Evolutionary conservation across 441 rosid species (phyloP), one percentile per base, ranked within the genome.

Genomic region (Eruca vesicaria): DNA sequence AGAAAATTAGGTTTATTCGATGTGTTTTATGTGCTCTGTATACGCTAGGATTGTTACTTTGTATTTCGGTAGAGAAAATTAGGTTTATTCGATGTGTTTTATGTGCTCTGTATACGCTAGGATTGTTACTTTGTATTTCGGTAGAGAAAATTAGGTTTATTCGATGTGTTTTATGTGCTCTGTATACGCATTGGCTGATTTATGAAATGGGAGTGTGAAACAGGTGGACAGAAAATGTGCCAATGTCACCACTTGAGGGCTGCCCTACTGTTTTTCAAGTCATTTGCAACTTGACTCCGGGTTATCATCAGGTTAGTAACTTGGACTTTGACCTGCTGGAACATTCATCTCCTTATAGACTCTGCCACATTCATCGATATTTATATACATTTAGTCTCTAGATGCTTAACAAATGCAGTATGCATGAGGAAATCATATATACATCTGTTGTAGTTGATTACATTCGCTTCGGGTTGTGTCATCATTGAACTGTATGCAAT

Each of bases 231-330:
- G 92, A 90, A 18, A 93, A 71, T 80, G 72, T 92, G 74, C 89
- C 90, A 3, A 87, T 96, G 98, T 91, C 98, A 66, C 98, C 97
- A 9, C 78, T 88, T 70, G 99, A 94, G 81, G 98, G 95, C 8
- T 90, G 97, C 78, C 95, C 97, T 15, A 85, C 88, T 32, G 98
- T 93, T 43, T 96, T 92, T 86, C 99, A 94, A 84, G 90, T 85
- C 58, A 75, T 96, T 74, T 88, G 88, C 76, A 86, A 86, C 86
- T 63, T 96, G 86, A 74, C 92, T 0, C 97, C 98, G 3, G 99
- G 98, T 68, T 84, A 78, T 76, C 99, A 96, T 82, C 94, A 96
- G 98, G 99, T 96, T 75, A 6, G 32, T 68, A n/a, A 10, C 63
- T 43, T 69, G 21, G 31, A 18, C 29, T 45, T 45, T 66, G 26